These are phyloP conservation scores for Coemansia sp. DNA, from an alignment of 192 early-diverging fungal species.

Conservation along the genomic window DNA sequence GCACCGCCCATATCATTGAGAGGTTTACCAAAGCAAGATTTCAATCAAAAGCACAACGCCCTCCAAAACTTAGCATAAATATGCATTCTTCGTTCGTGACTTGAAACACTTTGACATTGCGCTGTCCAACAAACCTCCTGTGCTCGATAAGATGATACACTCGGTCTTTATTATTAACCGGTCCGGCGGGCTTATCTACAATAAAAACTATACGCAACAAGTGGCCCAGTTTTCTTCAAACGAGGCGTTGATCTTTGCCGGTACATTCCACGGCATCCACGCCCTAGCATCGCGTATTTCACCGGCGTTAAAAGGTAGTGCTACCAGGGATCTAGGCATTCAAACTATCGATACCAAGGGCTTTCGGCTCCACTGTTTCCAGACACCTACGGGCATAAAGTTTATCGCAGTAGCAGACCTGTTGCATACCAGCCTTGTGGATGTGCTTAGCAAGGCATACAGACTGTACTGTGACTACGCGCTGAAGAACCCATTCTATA, in stretches of 20 bases:
- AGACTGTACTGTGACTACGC: constrained; percentile 92
- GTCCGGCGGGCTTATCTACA: constrained; percentile 92
- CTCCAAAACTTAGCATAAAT: neutral
- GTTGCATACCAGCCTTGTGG: constrained; percentile 59
- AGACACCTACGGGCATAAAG: constrained; percentile 94
- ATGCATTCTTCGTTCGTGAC: neutral
- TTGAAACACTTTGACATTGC: neutral
- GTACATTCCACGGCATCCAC: constrained; percentile 97
- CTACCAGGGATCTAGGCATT: constrained; percentile 72
- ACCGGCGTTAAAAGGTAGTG: constrained; percentile 56
- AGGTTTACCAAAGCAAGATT: too few relatives aligned
- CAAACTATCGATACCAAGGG: constrained; percentile 90
- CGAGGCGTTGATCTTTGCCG: constrained; percentile 96
- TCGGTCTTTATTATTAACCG: constrained; percentile 84
- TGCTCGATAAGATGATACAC: constrained; percentile 63
- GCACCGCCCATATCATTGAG: too few relatives aligned
- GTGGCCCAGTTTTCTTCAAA: constrained; percentile 85
- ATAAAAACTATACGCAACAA: constrained; percentile 83
- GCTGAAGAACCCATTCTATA: constrained; percentile 99
- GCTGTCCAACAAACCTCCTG: neutral
- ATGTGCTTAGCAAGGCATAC: constrained; percentile 69
- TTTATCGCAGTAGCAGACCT: constrained; percentile 90
- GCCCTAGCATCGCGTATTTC: constrained; percentile 93
- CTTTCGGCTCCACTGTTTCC: constrained; percentile 90
- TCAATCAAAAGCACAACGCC: neutral